Evolutionary conservation across 768 basidiomycete genomes (phyloP), one percentile per base, ranked within the genome.

Genomic region (Glaciozyma antarctica): DNA sequence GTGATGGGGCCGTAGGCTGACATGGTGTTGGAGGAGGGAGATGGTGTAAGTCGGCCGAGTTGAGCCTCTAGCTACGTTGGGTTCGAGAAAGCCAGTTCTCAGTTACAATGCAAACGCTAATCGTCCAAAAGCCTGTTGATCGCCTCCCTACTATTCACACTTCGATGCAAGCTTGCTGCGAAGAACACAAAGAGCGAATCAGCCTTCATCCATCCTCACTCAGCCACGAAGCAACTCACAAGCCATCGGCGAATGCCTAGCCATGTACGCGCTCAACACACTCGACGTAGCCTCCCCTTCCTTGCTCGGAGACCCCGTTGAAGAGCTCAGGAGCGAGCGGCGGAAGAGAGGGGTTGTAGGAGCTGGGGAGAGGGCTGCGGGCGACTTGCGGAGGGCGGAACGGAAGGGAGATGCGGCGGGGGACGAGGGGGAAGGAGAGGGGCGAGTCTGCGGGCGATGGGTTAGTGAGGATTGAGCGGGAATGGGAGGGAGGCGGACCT

Each of bases 1-100:
- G 76, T 47, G 62, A 88, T 83, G 7, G 81, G 77, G 19, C 87
- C 87, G 78, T 90, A 90, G 0, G 88, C 87, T 38, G 86, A 86
- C 86, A 87, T 86, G 51, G 32, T 67, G 21, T 34, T 34, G 54
- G 38, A 15, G 38, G 38, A 22, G 55, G 17, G 24, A 41, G 55
- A 24, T n/a, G 24, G 38, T 5, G 53, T 4, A 1, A 9, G 47
- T 21, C 21, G n/a, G n/a, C 47, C 21, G 47, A 19, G n/a, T 22
- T 7, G 47, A 9, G 21, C 10, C 7, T 48, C 47, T 8, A 6
- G 47, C 8, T 3, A 15, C 5, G 19, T n/a, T 9, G 6, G 15
- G 38, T 15, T 2, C 10, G 38, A 41, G 38, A 41, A 41, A 15
- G 6, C 38, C 38, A 41, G 38, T 15, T 41, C 38, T 41, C 38